Evolutionary conservation across 2,329 filamentous ascomycete genomes (phyloP).

Genomic region (Chaetomiaceae sp.): DNA sequence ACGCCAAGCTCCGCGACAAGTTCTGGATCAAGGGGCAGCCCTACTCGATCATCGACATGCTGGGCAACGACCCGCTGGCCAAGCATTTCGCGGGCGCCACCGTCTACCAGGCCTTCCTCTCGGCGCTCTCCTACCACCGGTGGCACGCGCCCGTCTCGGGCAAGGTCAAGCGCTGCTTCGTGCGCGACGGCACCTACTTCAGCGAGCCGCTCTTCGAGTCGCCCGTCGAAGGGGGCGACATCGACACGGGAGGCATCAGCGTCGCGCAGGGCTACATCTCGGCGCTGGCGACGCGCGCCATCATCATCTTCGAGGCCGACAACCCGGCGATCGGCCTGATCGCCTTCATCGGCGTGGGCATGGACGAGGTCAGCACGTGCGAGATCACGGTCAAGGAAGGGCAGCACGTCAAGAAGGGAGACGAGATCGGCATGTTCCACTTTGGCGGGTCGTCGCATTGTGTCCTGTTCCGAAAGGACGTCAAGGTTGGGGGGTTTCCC

Average conservation of each 20-base stretch:
- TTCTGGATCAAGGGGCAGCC: conserved; percentile 69
- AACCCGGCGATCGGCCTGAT: conserved; percentile 63
- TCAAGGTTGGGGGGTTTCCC: conserved; percentile 41
- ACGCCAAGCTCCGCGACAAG: conserved; percentile 51
- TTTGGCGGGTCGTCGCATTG: conserved; percentile 71
- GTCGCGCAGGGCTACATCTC: conserved; percentile 62
- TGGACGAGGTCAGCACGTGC: conserved; percentile 72
- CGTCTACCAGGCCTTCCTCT: conserved; percentile 67
- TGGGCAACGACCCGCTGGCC: conserved; percentile 50
- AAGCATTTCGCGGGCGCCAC: conserved; percentile 57
- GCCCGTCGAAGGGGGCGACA: conserved; percentile 28
- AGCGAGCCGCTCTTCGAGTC: conserved; percentile 47
- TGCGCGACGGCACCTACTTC: conserved; percentile 63
- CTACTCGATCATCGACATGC: conserved; percentile 61
- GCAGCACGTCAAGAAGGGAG: conserved; percentile 62
- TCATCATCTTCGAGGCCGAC: conserved; percentile 68
- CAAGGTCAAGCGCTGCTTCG: conserved; percentile 51
- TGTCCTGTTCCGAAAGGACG: conserved; percentile 57
- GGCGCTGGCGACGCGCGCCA: conserved; percentile 60
- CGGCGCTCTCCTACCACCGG: conserved; percentile 63
- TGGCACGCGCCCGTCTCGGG: conserved; percentile 68
- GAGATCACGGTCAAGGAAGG: conserved; percentile 65
- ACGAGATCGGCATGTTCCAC: conserved; percentile 74
- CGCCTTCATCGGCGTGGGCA: conserved; percentile 66
- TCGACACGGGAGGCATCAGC: conserved; percentile 40